Conservation (phyloP, 2,329 filamentous ascomycete genomes). For the Cordyceps farinosa region DNA sequence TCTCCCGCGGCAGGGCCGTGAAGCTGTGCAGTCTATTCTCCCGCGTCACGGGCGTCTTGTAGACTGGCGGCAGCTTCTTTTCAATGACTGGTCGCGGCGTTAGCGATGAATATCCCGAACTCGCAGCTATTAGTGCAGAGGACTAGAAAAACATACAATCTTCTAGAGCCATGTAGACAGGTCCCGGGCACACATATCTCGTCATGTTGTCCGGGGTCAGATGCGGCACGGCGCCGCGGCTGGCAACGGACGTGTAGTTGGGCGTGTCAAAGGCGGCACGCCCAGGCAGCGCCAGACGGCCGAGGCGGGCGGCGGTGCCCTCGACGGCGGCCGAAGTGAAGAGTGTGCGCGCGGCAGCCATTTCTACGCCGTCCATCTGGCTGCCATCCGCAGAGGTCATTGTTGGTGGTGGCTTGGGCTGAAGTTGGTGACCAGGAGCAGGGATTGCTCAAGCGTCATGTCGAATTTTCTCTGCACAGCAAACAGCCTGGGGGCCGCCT, state of each 20-base stretch:
- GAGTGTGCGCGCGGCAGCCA: conserved; percentile 27
- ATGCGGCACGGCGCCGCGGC: conserved; percentile 82
- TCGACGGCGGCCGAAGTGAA: conserved; percentile 42
- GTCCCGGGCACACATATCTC: conserved; percentile 61
- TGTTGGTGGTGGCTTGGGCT: neutral
- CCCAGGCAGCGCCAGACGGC: conserved; percentile 58
- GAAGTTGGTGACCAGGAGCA: neutral
- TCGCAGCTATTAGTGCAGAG: too few relatives aligned
- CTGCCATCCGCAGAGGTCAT: conserved; percentile 8
- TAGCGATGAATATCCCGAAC: neutral
- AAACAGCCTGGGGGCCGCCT: neutral
- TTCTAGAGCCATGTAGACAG: conserved; percentile 80
- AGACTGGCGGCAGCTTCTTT: conserved; percentile 48
- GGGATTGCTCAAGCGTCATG: neutral
- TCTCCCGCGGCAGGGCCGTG: conserved; percentile 63
- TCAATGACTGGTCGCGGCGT: conserved; percentile 48
- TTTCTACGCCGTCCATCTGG: conserved; percentile 19
- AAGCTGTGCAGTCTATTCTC: conserved; percentile 67
- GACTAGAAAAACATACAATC: conserved; percentile 68
- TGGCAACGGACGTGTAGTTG: conserved; percentile 74
- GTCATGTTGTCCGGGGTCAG: conserved; percentile 78
- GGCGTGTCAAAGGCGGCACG: conserved; percentile 74
- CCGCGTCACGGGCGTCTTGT: conserved; percentile 34
- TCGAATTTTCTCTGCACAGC: neutral
- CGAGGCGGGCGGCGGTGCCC: conserved; percentile 58